Percentiles rank a stretch among this genome's conserved stretches.
phyloP scores from a whole-genome alignment of 2,329 filamentous ascomycete genomes.

The Microcyclospora pomicola region DNA sequence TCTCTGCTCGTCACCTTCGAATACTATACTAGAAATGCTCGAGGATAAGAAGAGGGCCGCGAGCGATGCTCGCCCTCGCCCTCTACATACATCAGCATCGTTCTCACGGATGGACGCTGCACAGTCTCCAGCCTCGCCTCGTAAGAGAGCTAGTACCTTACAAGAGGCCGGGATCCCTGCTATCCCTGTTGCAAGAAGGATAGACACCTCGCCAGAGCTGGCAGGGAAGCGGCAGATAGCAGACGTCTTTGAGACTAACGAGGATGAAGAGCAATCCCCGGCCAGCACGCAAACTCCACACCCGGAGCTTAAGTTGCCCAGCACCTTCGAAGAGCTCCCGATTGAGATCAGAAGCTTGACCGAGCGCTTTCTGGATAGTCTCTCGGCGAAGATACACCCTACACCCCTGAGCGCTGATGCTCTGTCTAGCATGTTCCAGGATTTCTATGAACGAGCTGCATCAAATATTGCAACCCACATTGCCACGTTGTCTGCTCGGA shows the following conservation, averaged over 20 bases:
- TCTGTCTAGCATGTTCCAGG: conserved; percentile 78
- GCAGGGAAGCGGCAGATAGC: conserved; percentile 20
- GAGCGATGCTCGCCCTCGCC: conserved; percentile 14
- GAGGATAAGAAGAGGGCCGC: background rate
- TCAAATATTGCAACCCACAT: conserved; percentile 79
- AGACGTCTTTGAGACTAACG: conserved; percentile 30
- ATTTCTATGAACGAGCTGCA: conserved; percentile 75
- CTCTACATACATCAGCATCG: conserved; percentile 31
- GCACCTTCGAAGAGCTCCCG: conserved; percentile 76
- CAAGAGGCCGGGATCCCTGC: conserved; percentile 29
- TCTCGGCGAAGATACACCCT: conserved; percentile 75
- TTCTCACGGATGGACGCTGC: conserved; percentile 37
- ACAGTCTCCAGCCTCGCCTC: conserved; percentile 18
- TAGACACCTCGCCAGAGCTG: conserved; percentile 22
- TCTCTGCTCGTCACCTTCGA: too few relatives aligned
- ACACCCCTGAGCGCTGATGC: conserved; percentile 71
- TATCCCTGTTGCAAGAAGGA: conserved; percentile 30
- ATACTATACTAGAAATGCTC: too few relatives aligned
- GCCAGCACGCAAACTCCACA: conserved; percentile 8
- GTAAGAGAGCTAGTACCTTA: conserved; percentile 34
- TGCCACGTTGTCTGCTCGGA: conserved; percentile 58
- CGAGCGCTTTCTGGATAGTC: conserved; percentile 83
- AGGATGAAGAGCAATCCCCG: conserved; percentile 15
- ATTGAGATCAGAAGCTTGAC: conserved; percentile 85
- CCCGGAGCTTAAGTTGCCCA: conserved; percentile 31